phyloP scores from a whole-genome alignment of 371 early-diverging fungal species.

The Lichtheimia ramosa region DNA sequence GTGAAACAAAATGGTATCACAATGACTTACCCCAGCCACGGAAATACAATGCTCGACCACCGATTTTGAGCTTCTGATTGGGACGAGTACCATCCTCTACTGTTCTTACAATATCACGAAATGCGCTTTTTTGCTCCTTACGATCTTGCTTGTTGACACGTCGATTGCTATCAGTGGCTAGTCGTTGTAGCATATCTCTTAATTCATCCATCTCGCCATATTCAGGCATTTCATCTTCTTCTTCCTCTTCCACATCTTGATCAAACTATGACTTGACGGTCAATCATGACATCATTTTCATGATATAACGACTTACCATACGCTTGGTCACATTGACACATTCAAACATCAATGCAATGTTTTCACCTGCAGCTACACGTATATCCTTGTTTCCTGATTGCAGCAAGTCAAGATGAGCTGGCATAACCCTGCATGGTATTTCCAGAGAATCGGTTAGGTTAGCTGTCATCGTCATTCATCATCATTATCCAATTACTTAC shows the following conservation, averaged over 20 bases:
- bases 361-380: conserved; percentile 71
- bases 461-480: too few relatives aligned
- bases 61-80: conserved; percentile 40
- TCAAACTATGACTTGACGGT: conserved; percentile 7
- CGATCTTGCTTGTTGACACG: conserved; percentile 64
- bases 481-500: conserved; percentile 11
- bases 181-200: conserved; percentile 44
- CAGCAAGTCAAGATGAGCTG: conserved; percentile 48
- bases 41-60: conserved; percentile 29
- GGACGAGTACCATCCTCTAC: conserved; percentile 53
- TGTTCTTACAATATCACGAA: conserved; percentile 63
- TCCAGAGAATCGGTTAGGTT: neutral
- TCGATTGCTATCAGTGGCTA: conserved; percentile 57
- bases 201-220: conserved; percentile 55
- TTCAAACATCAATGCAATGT: conserved; percentile 71
- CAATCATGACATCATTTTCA: too few relatives aligned
- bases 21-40: conserved; percentile 42
- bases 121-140: conserved; percentile 58
- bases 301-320: neutral
- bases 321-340: conserved; percentile 13
- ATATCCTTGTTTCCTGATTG: conserved; percentile 58
- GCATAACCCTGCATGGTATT: conserved; percentile 23
- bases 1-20: neutral
- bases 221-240: conserved; percentile 33
- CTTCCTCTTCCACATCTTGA: conserved; percentile 34